Base-by-base conservation (phyloP, 805 yeast genomes). In the Candida namnaoensis region DNA sequence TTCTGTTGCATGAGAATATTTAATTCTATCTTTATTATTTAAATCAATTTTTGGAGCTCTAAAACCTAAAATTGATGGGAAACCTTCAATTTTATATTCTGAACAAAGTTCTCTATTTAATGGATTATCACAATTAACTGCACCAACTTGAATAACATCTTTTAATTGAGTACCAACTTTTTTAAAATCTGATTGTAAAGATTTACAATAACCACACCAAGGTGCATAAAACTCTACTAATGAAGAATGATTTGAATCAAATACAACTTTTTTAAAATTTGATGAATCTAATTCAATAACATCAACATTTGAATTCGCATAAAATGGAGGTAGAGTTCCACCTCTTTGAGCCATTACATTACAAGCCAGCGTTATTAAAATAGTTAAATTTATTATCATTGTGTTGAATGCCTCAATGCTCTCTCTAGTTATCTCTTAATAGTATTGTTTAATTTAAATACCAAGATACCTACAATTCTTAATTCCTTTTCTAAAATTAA, bases 171-270 rank as follows among this genome's bases (percentile, higher is more conserved):
- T 75, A 7, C 85, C 95, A 12, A 81, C 76, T 54, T 80, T 80
- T 38, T 68, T 65, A 60, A 70, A 82, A 2, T 76, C 77, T 4
- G 83, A 80, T 44, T 78, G 75, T 39, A 91, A 65, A 43, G 78
- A 72, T 52, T 80, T 73, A 63, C 99, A 91, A 61, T 91, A 88
- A 5, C 97, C 96, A 67, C 32, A 30, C 32, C 32, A 30, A 7
- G 32, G 32, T 5, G 98, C 97, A 61, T 83, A 90, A 61, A 90
- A 90, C 65, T 88, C 88, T 23, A 88, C 88, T 15, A 88, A 64
- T 2, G 95, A 63, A 2, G 95, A 83, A 52, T 87, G 83, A 56
- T 88, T 88, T 3, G 95, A 70, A 23, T 68, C 60, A 36, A 78
- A 68, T 4, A 90, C 77, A 38, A 80, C 82, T 42, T 74, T 72